Base-by-base conservation (phyloP, 768 basidiomycete species). In the Tricholoma saponaceum region DNA sequence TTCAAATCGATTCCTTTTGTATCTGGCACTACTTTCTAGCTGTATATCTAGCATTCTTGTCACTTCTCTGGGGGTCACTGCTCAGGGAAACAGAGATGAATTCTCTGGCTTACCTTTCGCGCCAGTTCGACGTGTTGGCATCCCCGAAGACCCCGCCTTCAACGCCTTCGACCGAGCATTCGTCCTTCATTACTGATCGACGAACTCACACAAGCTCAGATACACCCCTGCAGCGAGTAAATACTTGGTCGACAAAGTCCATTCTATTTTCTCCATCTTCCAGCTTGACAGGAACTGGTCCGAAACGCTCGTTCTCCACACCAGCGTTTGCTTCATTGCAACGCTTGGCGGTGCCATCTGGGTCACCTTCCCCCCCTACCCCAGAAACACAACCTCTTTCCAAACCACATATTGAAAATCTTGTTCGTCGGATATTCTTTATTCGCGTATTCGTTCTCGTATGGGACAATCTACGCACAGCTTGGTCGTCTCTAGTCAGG, bases 111-210 rank as follows among this genome's bases (percentile, higher is more conserved):
- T 86, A 89, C 73, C 79, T 93, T 60, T 89, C 91, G 63, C 86
- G 87, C 68, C 87, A 90, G 70, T 85, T 91, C 78, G 89, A 93
- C 75, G 84, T 83, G 60, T 74, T 90, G 63, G 85, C 86, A 58
- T 74, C 84, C 7, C 70, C 85, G 51, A 79, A 78, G 64, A 77
- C 84, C 43, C 82, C 83, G 25, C 81, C 86, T 14, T 79, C 83
- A 37, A 82, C 85, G 0, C 82, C 84, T 43, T 72, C 75, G 46
- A 64, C 73, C 46, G 75, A 78, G 25, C 69, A 69, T 23, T 54
- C 67, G 6, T 61, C 71, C 20, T 70, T 72, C 61, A 65, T 72
- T 49, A 59, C 59, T 51, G 63, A 66, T 57, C 62, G 59, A 56
- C 65, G 54, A 32, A 64, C 58, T 55, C 60, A 57, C 60, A 55